Percentiles rank a stretch among this genome's conserved stretches.
Conservation (phyloP, 352 stramenopile genomes). For the Phytophthora vignae region DNA sequence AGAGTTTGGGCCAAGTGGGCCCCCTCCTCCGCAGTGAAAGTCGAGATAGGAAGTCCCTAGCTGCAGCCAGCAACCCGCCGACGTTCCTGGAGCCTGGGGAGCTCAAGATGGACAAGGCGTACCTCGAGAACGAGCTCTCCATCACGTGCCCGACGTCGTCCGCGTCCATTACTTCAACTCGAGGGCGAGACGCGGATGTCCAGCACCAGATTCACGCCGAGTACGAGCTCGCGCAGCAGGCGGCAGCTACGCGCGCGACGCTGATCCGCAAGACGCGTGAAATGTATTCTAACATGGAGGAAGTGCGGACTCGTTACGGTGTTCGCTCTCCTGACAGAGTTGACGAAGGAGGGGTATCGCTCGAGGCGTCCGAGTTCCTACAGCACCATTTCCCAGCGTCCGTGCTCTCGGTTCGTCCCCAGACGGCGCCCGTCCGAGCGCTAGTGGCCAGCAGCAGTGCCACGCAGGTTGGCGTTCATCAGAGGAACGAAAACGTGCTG, state of each 20-base stretch:
- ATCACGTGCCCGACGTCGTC: slow-evolving; percentile 47
- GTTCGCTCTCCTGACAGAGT: slow-evolving; percentile 13
- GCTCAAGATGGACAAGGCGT: slow-evolving; percentile 65
- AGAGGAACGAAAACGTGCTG: slow-evolving; percentile 2
- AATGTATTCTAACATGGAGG: slow-evolving; percentile 68
- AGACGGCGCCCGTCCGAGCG: slow-evolving; percentile 48
- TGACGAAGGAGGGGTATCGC: slow-evolving; percentile 7
- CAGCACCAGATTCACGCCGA: slow-evolving; percentile 49
- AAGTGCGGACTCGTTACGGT: slow-evolving; percentile 17
- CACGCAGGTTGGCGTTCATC: slow-evolving; percentile 6
- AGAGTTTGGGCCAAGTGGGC: slow-evolving; percentile 60
- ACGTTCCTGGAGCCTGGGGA: slow-evolving; percentile 53
- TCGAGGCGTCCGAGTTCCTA: slow-evolving; percentile 62
- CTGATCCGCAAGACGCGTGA: slow-evolving; percentile 56
- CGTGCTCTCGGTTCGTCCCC: slow-evolving; percentile 45
- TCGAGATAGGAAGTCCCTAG: slow-evolving; percentile 35
- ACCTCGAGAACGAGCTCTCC: slow-evolving; percentile 65
- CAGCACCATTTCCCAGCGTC: slow-evolving; percentile 52
- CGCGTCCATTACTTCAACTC: not conserved
- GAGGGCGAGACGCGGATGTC: slow-evolving; percentile 39
- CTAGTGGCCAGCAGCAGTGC: slow-evolving; percentile 16
- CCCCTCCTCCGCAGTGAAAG: slow-evolving; percentile 47
- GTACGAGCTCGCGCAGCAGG: slow-evolving; percentile 50
- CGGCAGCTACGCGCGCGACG: slow-evolving; percentile 45
- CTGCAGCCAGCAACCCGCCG: slow-evolving; percentile 17